A percentile compares a stretch with the other conserved stretches of the same genome.
Evolutionary conservation across 148 eudicot species (phyloP).

Genomic region (Chenopodium berlandieri): DNA sequence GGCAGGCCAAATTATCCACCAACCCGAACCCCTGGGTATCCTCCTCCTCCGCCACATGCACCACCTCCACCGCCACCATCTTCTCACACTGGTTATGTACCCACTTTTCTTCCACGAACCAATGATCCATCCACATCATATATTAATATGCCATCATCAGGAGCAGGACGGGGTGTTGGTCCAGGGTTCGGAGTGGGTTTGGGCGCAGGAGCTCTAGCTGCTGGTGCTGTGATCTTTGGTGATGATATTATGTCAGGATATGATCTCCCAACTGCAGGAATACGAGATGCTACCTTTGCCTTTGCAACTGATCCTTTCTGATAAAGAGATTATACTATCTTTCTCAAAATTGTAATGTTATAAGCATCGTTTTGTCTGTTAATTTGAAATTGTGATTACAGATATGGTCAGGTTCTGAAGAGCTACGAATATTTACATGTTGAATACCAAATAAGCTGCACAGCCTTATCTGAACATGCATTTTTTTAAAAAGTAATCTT

Average conservation of each 20-base stretch:
- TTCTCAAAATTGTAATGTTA: slow-evolving; percentile 1
- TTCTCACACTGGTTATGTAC: slow-evolving; percentile 46
- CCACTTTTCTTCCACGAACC: slow-evolving; percentile 41
- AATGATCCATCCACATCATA: slow-evolving; percentile 38
- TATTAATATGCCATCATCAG: slow-evolving; percentile 54
- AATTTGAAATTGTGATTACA: background rate
- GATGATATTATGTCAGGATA: slow-evolving; percentile 68
- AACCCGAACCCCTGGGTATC: slow-evolving; percentile 26
- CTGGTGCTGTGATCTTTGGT: slow-evolving; percentile 76
- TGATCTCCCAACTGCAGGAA: slow-evolving; percentile 41
- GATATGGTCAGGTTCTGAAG: background rate
- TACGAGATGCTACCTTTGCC: slow-evolving; percentile 40
- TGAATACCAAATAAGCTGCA: background rate
- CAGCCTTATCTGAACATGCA: background rate
- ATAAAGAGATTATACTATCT: background rate
- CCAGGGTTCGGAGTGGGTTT: slow-evolving; percentile 69
- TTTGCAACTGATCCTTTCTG: slow-evolving; percentile 56
- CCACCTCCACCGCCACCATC: slow-evolving; percentile 53
- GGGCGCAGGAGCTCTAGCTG: slow-evolving; percentile 81
- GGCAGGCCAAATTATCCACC: slow-evolving; percentile 36
- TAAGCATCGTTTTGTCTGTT: background rate
- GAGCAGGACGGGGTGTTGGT: slow-evolving; percentile 38
- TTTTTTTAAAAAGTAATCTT: no score
- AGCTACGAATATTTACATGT: background rate
- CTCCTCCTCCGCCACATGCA: slow-evolving; percentile 32